These are phyloP conservation scores for Cercis canadensis DNA, from an alignment of 306 rosid species.

Conservation along the genomic window DNA sequence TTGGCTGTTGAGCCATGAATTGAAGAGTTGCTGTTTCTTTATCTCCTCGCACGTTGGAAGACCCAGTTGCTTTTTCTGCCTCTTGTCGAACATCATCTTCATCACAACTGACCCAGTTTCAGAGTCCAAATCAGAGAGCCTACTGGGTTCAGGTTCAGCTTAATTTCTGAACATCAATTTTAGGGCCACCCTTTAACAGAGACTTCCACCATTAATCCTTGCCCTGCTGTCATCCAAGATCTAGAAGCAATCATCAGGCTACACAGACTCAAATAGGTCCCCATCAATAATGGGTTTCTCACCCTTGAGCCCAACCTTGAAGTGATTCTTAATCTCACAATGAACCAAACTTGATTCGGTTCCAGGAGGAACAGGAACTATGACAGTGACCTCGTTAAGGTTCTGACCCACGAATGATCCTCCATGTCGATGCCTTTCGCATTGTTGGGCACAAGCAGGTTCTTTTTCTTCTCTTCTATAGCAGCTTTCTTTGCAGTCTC, in stretches of 20 bases:
- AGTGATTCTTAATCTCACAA: slow-evolving; percentile 7
- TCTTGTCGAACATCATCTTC: slow-evolving; percentile 33
- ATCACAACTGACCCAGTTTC: slow-evolving; percentile 5
- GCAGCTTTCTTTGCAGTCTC: background rate
- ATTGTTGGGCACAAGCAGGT: slow-evolving; percentile 8
- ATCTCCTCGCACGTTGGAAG: slow-evolving; percentile 25
- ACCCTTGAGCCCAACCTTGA: slow-evolving; percentile 28
- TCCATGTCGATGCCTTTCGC: slow-evolving; percentile 28
- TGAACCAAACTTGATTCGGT: background rate
- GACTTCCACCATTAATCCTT: slow-evolving; percentile 16
- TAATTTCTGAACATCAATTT: slow-evolving; percentile 14
- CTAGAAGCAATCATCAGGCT: slow-evolving; percentile 11
- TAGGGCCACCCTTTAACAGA: slow-evolving; percentile 14
- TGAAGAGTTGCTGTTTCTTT: slow-evolving; percentile 17
- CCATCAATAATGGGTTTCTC: slow-evolving; percentile 24
- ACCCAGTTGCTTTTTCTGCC: slow-evolving; percentile 27
- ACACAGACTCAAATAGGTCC: slow-evolving; percentile 8
- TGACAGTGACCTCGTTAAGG: slow-evolving; percentile 2
- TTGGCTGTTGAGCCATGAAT: slow-evolving; percentile 27
- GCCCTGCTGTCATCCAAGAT: slow-evolving; percentile 17
- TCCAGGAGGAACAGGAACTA: slow-evolving; percentile 13
- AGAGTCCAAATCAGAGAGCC: slow-evolving; percentile 12
- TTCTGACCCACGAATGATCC: slow-evolving; percentile 29
- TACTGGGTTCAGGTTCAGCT: slow-evolving; percentile 6
- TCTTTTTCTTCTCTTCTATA: slow-evolving; percentile 3